Conservation (phyloP, 1,284 basidiomycete species). For the Irpex sp. region DNA sequence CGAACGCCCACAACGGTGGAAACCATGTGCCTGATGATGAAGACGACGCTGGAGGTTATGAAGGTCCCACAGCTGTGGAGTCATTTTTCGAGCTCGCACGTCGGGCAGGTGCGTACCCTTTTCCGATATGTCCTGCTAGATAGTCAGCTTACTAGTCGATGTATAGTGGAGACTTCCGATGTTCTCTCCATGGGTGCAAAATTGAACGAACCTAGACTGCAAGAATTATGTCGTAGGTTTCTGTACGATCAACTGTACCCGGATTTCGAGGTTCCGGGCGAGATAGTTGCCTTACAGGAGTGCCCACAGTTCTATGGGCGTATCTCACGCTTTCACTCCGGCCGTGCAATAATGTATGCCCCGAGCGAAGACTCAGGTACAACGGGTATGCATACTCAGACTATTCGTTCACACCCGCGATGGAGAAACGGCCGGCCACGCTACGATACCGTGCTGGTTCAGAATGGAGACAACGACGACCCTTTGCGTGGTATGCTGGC, state of each 20-base stretch:
- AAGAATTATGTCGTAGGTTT: background rate
- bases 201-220: background rate
- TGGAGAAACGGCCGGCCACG: slow-evolving; percentile 3
- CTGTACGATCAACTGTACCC: background rate
- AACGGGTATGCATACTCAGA: slow-evolving; percentile 6
- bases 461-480: background rate
- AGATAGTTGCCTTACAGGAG: background rate
- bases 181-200: too few relatives aligned
- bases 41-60: background rate
- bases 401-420: background rate
- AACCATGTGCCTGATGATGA: too few relatives aligned
- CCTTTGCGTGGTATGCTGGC: background rate
- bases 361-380: slow-evolving; percentile 22
- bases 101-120: background rate
- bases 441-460: slow-evolving; percentile 1
- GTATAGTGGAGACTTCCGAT: too few relatives aligned
- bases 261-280: background rate
- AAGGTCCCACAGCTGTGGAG: background rate
- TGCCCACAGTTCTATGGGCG: slow-evolving; percentile 1
- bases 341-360: slow-evolving; percentile 19
- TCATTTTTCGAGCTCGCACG: background rate
- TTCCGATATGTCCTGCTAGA: too few relatives aligned
- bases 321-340: slow-evolving; percentile 24
- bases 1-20: too few relatives aligned
- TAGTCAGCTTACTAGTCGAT: too few relatives aligned